Evolutionary conservation across 169 alveolate genomes (phyloP).

Genomic region (Plasmodium gonderi): DNA sequence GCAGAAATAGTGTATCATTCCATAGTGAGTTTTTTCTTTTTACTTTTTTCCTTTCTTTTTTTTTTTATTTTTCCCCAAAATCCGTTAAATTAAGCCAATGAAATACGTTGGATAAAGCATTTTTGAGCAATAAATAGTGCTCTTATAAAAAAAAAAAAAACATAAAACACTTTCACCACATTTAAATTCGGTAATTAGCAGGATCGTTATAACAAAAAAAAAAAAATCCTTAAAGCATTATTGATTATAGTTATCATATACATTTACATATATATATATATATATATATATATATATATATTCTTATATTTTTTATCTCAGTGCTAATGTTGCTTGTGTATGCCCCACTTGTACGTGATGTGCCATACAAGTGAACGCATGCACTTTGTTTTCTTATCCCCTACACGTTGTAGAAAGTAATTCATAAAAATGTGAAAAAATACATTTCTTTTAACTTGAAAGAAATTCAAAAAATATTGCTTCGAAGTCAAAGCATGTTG

Average conservation of each 20-base stretch:
- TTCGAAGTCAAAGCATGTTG: background rate
- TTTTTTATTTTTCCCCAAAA: background rate
- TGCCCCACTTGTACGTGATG: no score
- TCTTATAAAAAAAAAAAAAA: background rate
- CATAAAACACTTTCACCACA: constrained; percentile 1
- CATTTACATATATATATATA: background rate
- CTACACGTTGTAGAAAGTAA: background rate
- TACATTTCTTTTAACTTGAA: background rate
- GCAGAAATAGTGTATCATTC: background rate
- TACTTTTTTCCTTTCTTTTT: background rate
- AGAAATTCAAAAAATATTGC: background rate
- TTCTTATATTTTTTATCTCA: no score
- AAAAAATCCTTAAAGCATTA: background rate
- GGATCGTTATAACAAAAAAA: background rate
- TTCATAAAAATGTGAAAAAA: background rate
- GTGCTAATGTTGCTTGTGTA: no score
- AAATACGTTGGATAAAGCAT: no score
- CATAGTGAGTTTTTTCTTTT: background rate
- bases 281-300: background rate
- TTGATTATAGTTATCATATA: background rate
- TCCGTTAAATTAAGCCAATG: background rate
- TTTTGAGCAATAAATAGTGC: background rate
- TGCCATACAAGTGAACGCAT: no score
- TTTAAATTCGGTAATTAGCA: background rate
- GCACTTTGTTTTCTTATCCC: background rate